These are phyloP conservation scores for Volutella citrinella DNA, from an alignment of 2,329 filamentous ascomycete species.

Conservation along the genomic window DNA sequence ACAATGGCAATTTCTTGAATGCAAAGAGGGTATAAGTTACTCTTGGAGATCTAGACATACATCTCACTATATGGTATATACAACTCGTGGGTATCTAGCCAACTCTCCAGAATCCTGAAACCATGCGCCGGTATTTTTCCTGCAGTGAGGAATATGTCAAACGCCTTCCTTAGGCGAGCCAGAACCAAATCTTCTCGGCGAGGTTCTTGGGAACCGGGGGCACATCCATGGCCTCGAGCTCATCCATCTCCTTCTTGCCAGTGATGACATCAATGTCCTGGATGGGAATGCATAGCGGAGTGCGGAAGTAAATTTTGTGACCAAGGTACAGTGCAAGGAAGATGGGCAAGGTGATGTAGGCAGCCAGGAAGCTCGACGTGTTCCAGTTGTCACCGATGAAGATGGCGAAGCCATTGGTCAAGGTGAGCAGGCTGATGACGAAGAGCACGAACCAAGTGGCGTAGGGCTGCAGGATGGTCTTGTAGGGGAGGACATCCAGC, in stretches of 20 bases:
- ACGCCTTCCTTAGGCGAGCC: slow-evolving; percentile 3
- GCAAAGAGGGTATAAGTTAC: too few species aligned
- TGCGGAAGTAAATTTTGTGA: slow-evolving; percentile 6
- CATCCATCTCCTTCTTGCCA: slow-evolving; percentile 11
- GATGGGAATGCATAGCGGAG: slow-evolving; percentile 3
- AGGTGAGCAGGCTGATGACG: slow-evolving; percentile 56
- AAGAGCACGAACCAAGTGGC: slow-evolving; percentile 59
- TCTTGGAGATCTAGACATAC: too few species aligned
- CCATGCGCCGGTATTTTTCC: not conserved
- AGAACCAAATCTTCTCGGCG: slow-evolving; percentile 9
- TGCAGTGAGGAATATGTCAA: too few species aligned
- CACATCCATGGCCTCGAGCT: slow-evolving; percentile 6
- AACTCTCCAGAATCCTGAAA: not conserved
- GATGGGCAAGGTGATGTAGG: slow-evolving; percentile 61
- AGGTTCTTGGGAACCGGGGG: slow-evolving; percentile 6
- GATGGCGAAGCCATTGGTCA: slow-evolving; percentile 74
- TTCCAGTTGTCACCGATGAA: slow-evolving; percentile 67
- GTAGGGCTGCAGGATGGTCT: slow-evolving; percentile 56
- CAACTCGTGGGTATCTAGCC: slow-evolving; percentile 1
- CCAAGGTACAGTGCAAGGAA: slow-evolving; percentile 47
- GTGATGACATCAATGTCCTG: slow-evolving; percentile 7
- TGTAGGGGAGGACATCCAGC: slow-evolving; percentile 46
- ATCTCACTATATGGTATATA: too few species aligned
- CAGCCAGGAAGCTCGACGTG: slow-evolving; percentile 58
- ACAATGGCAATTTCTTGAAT: too few species aligned